These are phyloP conservation scores for Ocimum tenuiflorum DNA, from an alignment of 257 asterid genomes.

Conservation along the genomic window DNA sequence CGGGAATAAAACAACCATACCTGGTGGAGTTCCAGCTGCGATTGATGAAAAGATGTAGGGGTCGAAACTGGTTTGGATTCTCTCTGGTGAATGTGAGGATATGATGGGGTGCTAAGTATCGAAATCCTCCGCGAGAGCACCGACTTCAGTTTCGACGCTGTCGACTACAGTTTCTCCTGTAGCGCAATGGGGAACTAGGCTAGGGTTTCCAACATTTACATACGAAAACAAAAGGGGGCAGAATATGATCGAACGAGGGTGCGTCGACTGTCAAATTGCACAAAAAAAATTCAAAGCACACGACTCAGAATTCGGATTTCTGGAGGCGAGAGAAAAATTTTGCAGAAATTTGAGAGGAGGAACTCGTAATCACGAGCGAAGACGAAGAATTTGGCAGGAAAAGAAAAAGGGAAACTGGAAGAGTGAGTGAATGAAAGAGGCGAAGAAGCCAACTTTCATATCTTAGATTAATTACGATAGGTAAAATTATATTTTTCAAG, in stretches of 20 bases:
- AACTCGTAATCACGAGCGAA: background rate
- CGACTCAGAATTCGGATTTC: background rate
- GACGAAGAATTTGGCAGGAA: background rate
- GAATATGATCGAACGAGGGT: background rate
- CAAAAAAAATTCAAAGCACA: background rate
- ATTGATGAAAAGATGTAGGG: background rate
- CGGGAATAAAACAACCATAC: background rate
- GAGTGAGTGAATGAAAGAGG: no score
- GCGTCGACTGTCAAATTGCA: background rate
- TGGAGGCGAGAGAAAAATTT: background rate
- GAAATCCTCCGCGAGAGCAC: constrained; percentile 11
- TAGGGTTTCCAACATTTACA: constrained; percentile 29
- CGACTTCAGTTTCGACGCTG: background rate
- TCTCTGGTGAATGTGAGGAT: no score
- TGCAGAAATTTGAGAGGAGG: no score
- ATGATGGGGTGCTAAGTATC: background rate
- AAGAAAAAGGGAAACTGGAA: no score
- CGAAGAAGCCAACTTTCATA: no score
- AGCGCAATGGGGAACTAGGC: constrained; percentile 18
- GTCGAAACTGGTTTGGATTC: background rate
- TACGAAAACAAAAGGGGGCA: background rate
- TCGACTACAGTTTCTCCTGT: constrained; percentile 14
- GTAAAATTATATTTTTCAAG: no score
- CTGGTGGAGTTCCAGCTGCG: background rate
- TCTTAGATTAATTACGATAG: no score